Percentiles rank a stretch among this genome's conserved stretches.
Conservation (phyloP, 164 flowering plant genomes). For the Dillenia turbinata region DNA sequence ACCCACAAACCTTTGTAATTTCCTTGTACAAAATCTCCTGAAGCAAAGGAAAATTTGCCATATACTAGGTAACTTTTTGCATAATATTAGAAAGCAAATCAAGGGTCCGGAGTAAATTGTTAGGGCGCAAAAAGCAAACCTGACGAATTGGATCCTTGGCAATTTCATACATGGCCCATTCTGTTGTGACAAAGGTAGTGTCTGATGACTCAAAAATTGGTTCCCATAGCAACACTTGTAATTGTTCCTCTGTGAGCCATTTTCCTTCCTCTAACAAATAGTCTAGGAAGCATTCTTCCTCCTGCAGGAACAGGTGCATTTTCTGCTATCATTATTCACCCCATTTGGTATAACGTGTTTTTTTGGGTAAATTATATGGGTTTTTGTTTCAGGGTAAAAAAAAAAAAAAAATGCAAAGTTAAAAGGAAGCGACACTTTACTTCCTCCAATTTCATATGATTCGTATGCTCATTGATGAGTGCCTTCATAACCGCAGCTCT, state of each 20-base stretch:
- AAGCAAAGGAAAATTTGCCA: background rate
- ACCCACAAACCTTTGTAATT: conserved; percentile 60
- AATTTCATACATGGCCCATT: conserved; percentile 92
- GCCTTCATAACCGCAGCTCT: conserved; percentile 64
- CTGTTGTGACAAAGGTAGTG: conserved; percentile 73
- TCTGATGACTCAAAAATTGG: conserved; percentile 77
- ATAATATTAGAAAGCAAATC: too few species aligned
- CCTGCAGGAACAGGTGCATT: conserved; percentile 27
- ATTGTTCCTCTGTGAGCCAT: conserved; percentile 48
- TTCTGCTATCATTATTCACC: too few species aligned
- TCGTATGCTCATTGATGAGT: conserved; percentile 50
- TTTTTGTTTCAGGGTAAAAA: background rate
- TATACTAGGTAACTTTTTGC: background rate
- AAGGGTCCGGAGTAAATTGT: too few species aligned
- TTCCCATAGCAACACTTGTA: conserved; percentile 73
- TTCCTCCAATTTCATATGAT: conserved; percentile 48
- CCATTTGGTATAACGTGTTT: too few species aligned
- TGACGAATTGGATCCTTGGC: conserved; percentile 54
- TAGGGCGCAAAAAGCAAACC: conserved; percentile 25
- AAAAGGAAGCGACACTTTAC: conserved; percentile 17
- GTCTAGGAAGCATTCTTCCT: conserved; percentile 44
- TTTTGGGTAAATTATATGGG: too few species aligned
- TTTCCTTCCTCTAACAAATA: conserved; percentile 59
- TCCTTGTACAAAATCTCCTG: conserved; percentile 59
- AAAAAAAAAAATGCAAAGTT: too few species aligned